These are phyloP conservation scores for Vitis hybrid DNA, from an alignment of 177 flowering plant genomes.

Conservation along the genomic window DNA sequence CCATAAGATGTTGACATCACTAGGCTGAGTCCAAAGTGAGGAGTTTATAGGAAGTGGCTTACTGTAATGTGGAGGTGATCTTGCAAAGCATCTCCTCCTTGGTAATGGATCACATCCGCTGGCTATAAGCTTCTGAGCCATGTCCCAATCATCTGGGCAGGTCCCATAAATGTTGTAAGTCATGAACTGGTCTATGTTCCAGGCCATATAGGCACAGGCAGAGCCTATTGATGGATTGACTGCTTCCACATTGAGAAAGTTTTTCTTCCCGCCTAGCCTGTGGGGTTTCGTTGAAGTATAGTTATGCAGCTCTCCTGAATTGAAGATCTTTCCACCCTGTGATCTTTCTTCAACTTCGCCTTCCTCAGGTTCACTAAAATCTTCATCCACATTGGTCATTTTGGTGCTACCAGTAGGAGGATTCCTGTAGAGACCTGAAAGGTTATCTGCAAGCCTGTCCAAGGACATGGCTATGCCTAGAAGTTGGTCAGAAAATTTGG, in stretches of 20 bases:
- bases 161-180: conserved; percentile 24
- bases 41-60: conserved; percentile 27
- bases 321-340: conserved; percentile 9
- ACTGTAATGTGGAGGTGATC: conserved; percentile 27
- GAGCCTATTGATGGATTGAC: conserved; percentile 31
- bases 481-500: conserved; percentile 25
- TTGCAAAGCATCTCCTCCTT: conserved; percentile 46
- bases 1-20: conserved; percentile 33
- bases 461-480: conserved; percentile 32
- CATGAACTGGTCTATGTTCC: conserved; percentile 30
- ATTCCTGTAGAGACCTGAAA: conserved; percentile 15
- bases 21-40: conserved; percentile 39
- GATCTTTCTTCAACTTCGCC: conserved; percentile 20
- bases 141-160: conserved; percentile 44
- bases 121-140: conserved; percentile 36
- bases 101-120: conserved; percentile 45
- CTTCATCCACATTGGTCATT: conserved; percentile 29
- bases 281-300: conserved; percentile 38
- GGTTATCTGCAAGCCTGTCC: conserved; percentile 32
- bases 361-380: conserved; percentile 23
- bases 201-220: conserved; percentile 24
- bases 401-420: conserved; percentile 8
- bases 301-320: conserved; percentile 30
- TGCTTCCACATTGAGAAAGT: conserved; percentile 36
- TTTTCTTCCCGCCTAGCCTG: conserved; percentile 31